Evolutionary conservation across 768 basidiomycete species (phyloP).

Genomic region (Leccinum imitatum): DNA sequence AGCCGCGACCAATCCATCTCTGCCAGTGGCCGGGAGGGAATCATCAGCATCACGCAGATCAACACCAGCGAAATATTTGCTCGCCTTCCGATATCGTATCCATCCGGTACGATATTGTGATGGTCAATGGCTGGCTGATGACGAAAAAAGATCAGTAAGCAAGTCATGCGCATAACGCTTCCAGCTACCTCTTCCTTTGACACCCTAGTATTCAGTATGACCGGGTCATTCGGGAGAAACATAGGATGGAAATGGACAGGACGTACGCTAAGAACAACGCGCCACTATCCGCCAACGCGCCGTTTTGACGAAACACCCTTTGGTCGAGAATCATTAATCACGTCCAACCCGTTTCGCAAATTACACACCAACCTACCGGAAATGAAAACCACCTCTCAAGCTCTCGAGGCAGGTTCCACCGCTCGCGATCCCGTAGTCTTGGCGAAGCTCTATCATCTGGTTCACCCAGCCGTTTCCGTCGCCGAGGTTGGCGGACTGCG

Average conservation of each 20-base stretch:
- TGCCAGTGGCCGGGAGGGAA: slow-evolving; percentile 8
- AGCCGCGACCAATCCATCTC: slow-evolving; percentile 38
- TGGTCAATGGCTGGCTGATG: slow-evolving; percentile 30
- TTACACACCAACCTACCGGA: slow-evolving; percentile 33
- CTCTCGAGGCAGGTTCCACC: slow-evolving; percentile 46
- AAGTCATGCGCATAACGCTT: neutral
- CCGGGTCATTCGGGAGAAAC: neutral
- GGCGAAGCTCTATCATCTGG: slow-evolving; percentile 43
- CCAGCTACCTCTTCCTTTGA: slow-evolving; percentile 43
- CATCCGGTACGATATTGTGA: slow-evolving; percentile 45
- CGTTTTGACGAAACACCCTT: slow-evolving; percentile 58
- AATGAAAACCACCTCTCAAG: slow-evolving; percentile 45
- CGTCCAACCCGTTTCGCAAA: neutral
- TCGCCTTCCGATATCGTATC: slow-evolving; percentile 48
- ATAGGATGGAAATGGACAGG: neutral
- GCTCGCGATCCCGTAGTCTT: slow-evolving; percentile 37
- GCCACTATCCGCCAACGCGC: slow-evolving; percentile 43
- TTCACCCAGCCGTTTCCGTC: slow-evolving; percentile 46
- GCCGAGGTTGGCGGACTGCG: slow-evolving; percentile 44
- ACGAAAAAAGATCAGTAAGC: neutral
- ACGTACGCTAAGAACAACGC: slow-evolving; percentile 59
- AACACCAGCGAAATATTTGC: neutral
- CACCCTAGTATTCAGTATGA: slow-evolving; percentile 32
- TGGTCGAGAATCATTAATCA: neutral
- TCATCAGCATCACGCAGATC: neutral